Conservation (phyloP, 1,139 yeast species). For the Geotrichum restrictum region DNA sequence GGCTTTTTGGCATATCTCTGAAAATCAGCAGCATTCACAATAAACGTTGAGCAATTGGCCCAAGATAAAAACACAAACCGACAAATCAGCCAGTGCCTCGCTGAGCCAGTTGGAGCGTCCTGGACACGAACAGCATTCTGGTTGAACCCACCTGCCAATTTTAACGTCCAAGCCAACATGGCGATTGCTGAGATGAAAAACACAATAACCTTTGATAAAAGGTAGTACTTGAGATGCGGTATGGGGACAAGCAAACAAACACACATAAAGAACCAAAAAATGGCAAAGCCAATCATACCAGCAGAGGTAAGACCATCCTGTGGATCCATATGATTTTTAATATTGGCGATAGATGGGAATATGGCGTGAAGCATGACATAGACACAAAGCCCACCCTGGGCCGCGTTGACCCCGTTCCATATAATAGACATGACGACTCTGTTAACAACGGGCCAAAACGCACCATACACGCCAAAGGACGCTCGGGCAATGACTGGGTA, state of each 20-base stretch:
- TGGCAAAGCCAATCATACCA: slow-evolving; percentile 59
- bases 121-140: slow-evolving; percentile 10
- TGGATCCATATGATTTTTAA: slow-evolving; percentile 50
- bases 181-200: slow-evolving; percentile 73
- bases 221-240: slow-evolving; percentile 65
- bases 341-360: slow-evolving; percentile 56
- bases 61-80: slow-evolving; percentile 64
- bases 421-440: slow-evolving; percentile 77
- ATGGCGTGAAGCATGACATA: slow-evolving; percentile 64
- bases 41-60: slow-evolving; percentile 74
- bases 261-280: slow-evolving; percentile 67
- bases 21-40: slow-evolving; percentile 76
- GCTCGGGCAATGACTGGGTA: slow-evolving; percentile 75
- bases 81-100: slow-evolving; percentile 68
- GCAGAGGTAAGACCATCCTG: slow-evolving; percentile 53
- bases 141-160: slow-evolving; percentile 54
- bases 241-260: slow-evolving; percentile 72
- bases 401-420: slow-evolving; percentile 78
- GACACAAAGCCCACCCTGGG: slow-evolving; percentile 74
- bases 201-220: slow-evolving; percentile 63
- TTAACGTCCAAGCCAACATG: slow-evolving; percentile 68
- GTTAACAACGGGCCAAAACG: slow-evolving; percentile 75
- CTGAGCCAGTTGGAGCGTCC: slow-evolving; percentile 43
- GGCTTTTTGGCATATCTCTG: slow-evolving; percentile 64
- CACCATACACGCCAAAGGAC: slow-evolving; percentile 72